phyloP scores from a whole-genome alignment of 176 grass and related monocot species.

The Typha latifolia region DNA sequence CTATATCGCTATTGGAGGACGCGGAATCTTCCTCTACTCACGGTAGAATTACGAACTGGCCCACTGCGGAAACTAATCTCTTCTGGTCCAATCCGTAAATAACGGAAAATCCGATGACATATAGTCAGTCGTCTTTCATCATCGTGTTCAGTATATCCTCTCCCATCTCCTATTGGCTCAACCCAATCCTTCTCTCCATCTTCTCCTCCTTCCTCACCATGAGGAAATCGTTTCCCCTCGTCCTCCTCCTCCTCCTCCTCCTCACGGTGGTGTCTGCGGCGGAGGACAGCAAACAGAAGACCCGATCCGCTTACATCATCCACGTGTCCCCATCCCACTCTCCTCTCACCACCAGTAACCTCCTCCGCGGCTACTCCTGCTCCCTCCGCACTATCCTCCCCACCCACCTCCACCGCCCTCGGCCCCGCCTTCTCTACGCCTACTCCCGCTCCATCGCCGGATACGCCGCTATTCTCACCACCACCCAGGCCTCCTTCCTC shows the following conservation, averaged over 20 bases:
- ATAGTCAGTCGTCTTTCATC: no score
- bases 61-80: no score
- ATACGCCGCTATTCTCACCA: slow-evolving; percentile 47
- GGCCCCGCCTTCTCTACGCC: slow-evolving; percentile 14
- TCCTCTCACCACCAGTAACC: neutral
- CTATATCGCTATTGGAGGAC: no score
- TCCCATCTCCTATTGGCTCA: no score
- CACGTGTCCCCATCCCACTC: slow-evolving; percentile 13
- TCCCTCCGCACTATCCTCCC: slow-evolving; percentile 11
- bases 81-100: no score
- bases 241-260: neutral
- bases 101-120: no score
- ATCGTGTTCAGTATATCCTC: no score
- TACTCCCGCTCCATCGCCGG: slow-evolving; percentile 34
- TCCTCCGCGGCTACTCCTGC: slow-evolving; percentile 10
- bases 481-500: slow-evolving; percentile 32
- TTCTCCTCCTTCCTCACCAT: neutral
- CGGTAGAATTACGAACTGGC: no score
- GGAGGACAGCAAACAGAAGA: neutral
- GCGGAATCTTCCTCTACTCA: no score
- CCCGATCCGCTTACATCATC: slow-evolving; percentile 9
- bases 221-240: slow-evolving; percentile 1
- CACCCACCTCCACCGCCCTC: neutral
- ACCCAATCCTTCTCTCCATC: no score
- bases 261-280: no score